A percentile compares a stretch with the other conserved stretches of the same genome.
These are phyloP conservation scores for Vitis labrusca DNA, from an alignment of 164 flowering plant species.

Conservation along the genomic window DNA sequence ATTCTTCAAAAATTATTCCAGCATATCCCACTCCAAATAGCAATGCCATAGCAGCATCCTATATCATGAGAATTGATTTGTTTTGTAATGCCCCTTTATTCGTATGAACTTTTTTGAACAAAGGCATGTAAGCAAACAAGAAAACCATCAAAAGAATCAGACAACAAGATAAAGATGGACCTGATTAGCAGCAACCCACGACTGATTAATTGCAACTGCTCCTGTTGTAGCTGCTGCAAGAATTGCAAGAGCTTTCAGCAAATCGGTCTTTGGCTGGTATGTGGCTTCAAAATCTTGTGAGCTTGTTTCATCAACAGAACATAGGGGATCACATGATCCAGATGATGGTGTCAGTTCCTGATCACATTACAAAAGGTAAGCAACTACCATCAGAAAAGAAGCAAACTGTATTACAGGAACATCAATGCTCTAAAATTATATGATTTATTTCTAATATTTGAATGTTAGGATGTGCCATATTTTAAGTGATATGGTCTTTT, in stretches of 20 bases:
- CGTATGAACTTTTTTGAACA: not conserved
- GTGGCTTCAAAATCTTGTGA: conserved; percentile 73
- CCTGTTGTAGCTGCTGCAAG: conserved; percentile 76
- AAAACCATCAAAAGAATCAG: conserved; percentile 4
- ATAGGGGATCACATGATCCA: conserved; percentile 91
- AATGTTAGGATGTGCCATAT: no score
- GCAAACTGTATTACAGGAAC: not conserved
- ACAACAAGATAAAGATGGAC: conserved; percentile 29
- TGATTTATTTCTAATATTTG: no score
- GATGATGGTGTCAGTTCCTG: conserved; percentile 53
- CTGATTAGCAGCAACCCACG: conserved; percentile 99
- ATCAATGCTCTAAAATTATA: not conserved
- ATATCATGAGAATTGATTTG: conserved; percentile 28
- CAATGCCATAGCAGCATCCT: conserved; percentile 95
- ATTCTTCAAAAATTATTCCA: conserved; percentile 95
- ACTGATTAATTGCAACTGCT: conserved; percentile 82
- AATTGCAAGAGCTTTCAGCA: conserved; percentile 80
- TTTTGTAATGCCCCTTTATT: not conserved
- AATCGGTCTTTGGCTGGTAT: conserved; percentile 90
- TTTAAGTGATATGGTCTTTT: no score
- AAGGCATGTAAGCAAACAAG: not conserved
- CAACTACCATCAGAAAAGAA: not conserved
- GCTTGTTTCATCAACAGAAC: conserved; percentile 93
- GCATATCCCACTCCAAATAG: conserved; percentile 89
- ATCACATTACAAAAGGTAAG: conserved; percentile 5